Evolutionary conservation across 306 rosid species (phyloP), one percentile per base, ranked within the genome.

Genomic region (Fragaria vesca): DNA sequence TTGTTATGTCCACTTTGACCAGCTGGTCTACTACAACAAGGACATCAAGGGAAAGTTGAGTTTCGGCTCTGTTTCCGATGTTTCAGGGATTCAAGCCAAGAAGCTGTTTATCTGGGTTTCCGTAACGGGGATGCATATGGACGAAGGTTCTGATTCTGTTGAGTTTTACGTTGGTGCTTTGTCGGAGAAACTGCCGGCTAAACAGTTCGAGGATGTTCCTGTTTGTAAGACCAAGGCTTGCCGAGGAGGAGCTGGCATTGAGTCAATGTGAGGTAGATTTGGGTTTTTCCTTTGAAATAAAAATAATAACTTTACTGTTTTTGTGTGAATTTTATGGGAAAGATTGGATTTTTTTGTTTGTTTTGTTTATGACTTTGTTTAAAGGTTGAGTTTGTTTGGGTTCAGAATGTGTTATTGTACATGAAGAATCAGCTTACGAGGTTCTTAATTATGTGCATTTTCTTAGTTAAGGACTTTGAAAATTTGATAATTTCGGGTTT

Each of bases 21-120:
- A 73, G 16, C 32, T 86, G 54, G 98, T 89, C 1, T 91, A 88
- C 63, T 91, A 91, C 79, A 72, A 87, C 16, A 80, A 75, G 77
- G 78, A 51, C 4, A 78, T 93, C 12, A 83, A 74, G 2, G 97
- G 94, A 54, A 87, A 82, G 28, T 81, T 93, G 65, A 78, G 79
- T 8, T 76, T 80, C 30, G 90, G 91, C 7, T 81, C 85, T 20
- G 88, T 85, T 4, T 77, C 91, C 50, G 81, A 69, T 34, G 97
- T 89, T 11, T 78, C 91, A 0, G 97, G 98, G 32, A 93, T 93
- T 69, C 88, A 88, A 76, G 97, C 89, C 12, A 83, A 91, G 88
- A 84, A 81, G 73, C 74, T 84, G 6, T 93, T 91, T 77, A 6
- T 86, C 0, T 91, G 97, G 97, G 80, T 89, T 32, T 48, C 94